Base-by-base conservation (phyloP, 495 filamentous ascomycete species). In the Penicillium argentinense region DNA sequence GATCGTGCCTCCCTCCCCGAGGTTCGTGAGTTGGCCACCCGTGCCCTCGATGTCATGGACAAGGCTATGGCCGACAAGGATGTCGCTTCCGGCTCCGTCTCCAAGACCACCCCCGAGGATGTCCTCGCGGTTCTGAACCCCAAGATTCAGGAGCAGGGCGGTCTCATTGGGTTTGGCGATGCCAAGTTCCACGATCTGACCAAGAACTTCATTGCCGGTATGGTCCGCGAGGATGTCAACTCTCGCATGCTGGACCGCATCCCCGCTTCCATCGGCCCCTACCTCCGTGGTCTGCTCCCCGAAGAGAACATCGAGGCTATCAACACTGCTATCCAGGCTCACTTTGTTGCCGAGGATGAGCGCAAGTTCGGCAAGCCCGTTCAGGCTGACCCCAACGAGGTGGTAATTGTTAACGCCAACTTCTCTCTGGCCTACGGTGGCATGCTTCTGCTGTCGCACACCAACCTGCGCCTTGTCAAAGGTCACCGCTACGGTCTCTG, bases 381-480 rank as follows among this genome's bases (percentile, higher is more conserved):
- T 50, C 89, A 88, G 65, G 87, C 87, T 45, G 87, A 95, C 54
- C 86, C 93, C 54, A 90, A 83, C 44, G 86, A 89, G 71, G 76
- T 87, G 24, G 93, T 97, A 64, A 96, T 99, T 57, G 93, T 99
- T 59, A 97, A 99, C 59, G 89, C 95, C 29, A 86, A 95, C 63
- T 99, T 99, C 75, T 99, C 93, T 13, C 79, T 99, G 11, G 93
- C 89, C 12, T 99, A 99, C 58, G 93, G 93, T 63, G 93, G 95
- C 63, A 97, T 97, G 92, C 86, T 99, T 52, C 76, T 99, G 54
- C 82, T 99, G 14, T 95, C 87, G 11, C 93, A 97, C 73, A 97
- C 93, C 42, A 97, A 97, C 59, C 81, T 99, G 5, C 86, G 88
- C 18, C 82, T 99, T 9, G 76, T 96, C 49, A 95, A 96, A 73